Base-by-base conservation (phyloP, 2,329 filamentous ascomycete genomes). In the Knoxdaviesia capensis region DNA sequence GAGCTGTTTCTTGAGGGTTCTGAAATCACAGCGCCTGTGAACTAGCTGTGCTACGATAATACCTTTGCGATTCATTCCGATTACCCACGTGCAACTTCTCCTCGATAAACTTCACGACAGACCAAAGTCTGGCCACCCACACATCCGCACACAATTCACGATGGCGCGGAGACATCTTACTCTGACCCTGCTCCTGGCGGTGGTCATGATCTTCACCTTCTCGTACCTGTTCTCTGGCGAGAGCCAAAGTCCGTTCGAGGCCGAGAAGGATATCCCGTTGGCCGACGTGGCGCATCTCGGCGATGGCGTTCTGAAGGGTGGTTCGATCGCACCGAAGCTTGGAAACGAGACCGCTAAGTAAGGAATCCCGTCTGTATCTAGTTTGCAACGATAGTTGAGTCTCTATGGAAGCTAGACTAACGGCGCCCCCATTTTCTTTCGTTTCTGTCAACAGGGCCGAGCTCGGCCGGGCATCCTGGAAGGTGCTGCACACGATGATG, bases 271-370 rank as follows among this genome's bases (percentile, higher is more conserved):
- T 5, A 41, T 44, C 30, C 39, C 40, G n/a, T 42, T 36, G 11
- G 48, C 64, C 28, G 64, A 65, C 42, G 51, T 72, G 31, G 56
- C 56, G 34, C 49, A 54, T 31, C 49, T 72, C 31, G 59, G 70
- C 1, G 56, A 61, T 30, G 58, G 58, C 37, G 58, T 79, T 11
- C 63, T 85, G 28, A 65, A 68, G 11, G 81, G 80, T 43, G 74
- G 74, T 43, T 77, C 76, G 4, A 88, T 86, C 52, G 82, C 82
- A 41, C 78, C 81, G 1, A 86, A 84, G 59, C 64, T 90, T 42
- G 83, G 82, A 53, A 90, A 90, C 59, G 81, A 79, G 46, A 90
- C 83, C 6, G 64, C 74, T 42, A 90, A 88, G 77, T 80, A 63
- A 40, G 66, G 53, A 34, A 36, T 40, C 31, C 34, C 35, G 28